Base-by-base conservation (phyloP, 768 basidiomycete species). In the Mrakia blollopis region DNA sequence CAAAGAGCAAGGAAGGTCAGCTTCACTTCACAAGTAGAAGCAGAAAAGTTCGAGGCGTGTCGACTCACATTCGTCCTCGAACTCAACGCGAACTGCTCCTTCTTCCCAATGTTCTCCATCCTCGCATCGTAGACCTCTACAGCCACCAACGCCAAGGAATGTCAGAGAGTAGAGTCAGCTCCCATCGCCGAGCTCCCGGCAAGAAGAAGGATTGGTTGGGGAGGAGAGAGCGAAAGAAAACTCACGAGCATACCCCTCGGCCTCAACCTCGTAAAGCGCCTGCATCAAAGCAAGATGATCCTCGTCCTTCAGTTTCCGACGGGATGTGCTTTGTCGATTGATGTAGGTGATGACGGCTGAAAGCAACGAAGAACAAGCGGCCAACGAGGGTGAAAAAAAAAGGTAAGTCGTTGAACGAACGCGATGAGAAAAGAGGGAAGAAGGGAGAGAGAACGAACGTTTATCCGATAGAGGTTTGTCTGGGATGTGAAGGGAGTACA, bases 51-150 rank as follows among this genome's bases (percentile, higher is more conserved):
- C 37, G 23, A 61, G 4, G 23, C 16, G 52, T 30, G n/a, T 18
- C 18, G n/a, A 57, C 74, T 68, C 41, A 78, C 73, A 28, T 78
- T 73, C 18, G 77, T 63, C 68, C 50, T 44, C 57, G 57, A 47
- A 30, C 68, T 52, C 50, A 78, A 32, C 25, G n/a, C 54, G 54
- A 78, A 74, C 73, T 78, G 77, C 37, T 78, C 77, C 39, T 63
- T 65, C 69, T 78, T 78, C 13, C 65, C 68, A 16, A 78, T 44
- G 44, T 21, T 32, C 68, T 78, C 77, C 77, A 78, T 78, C 44
- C 65, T 60, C 0, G 77, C 41, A 18, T 68, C 72, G 47, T 70
- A 65, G 0, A 78, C 47, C 39, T 74, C 77, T 47, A 68, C 25
- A n/a, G n/a, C n/a, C n/a, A n/a, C n/a, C n/a, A n/a, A n/a, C 14